These are phyloP conservation scores for Allium sativum DNA, from an alignment of 106 monocot species.

Conservation along the genomic window DNA sequence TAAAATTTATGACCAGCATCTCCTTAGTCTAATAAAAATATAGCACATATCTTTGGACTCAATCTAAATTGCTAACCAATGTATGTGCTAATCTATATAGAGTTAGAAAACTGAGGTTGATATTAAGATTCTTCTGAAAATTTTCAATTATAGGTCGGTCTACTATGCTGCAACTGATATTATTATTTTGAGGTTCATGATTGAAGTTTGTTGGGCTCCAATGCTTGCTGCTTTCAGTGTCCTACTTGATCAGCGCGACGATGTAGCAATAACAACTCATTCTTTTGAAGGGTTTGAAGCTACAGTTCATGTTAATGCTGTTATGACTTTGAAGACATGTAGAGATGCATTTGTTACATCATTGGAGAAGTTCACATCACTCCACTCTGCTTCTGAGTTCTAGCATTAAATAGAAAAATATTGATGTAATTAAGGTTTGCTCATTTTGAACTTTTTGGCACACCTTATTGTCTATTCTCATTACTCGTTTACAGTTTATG, in stretches of 20 bases:
- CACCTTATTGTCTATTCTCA: not conserved
- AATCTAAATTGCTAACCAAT: no score
- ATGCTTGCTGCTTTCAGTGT: constrained; percentile 99
- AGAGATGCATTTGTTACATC: constrained; percentile 98
- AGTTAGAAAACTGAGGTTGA: constrained; percentile 3
- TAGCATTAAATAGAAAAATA: constrained; percentile 97
- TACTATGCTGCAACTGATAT: constrained; percentile 95
- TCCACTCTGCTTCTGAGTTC: constrained; percentile 95
- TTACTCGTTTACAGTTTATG: not conserved
- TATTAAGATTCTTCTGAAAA: constrained; percentile 8
- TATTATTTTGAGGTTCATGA: constrained; percentile 82
- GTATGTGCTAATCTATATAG: not conserved
- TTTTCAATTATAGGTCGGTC: constrained; percentile 52
- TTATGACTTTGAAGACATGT: constrained; percentile 95
- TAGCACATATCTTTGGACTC: not conserved
- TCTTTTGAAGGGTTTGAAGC: constrained; percentile 86
- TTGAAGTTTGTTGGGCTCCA: constrained; percentile 98
- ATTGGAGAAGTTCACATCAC: constrained; percentile 93
- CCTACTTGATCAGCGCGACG: constrained; percentile 87
- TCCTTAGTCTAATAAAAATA: not conserved
- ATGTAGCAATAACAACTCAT: constrained; percentile 45
- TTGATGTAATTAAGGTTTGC: constrained; percentile 93
- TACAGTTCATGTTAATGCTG: constrained; percentile 93
- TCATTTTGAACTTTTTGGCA: not conserved
- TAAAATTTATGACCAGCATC: no score